Percentiles rank a stretch among this genome's conserved stretches.
phyloP scores from a whole-genome alignment of 2,329 filamentous ascomycete species.

The Epichloe brachyelytri region DNA sequence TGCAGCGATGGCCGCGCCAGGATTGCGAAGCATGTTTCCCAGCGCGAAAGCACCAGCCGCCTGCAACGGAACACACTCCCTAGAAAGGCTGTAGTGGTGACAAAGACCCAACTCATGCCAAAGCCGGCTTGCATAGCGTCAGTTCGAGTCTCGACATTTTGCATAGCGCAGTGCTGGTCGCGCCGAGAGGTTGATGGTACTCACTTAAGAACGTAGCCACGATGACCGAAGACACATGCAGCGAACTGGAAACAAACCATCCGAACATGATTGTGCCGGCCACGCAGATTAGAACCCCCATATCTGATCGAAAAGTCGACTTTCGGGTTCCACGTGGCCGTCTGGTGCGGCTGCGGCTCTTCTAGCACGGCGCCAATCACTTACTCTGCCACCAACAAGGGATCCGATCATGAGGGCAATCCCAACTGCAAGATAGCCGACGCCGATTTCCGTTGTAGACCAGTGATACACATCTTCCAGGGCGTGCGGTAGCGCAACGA shows the following conservation, averaged over 20 bases:
- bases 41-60: conserved; percentile 28
- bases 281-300: conserved; percentile 25
- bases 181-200: neutral
- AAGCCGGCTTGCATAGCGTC: conserved; percentile 14
- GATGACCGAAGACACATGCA: conserved; percentile 18
- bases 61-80: conserved; percentile 25
- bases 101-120: conserved; percentile 28
- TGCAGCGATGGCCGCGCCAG: conserved; percentile 25
- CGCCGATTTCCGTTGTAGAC: conserved; percentile 20
- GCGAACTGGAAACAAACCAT: conserved; percentile 21
- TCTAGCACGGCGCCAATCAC: conserved; percentile 20
- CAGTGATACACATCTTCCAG: conserved; percentile 21
- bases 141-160: neutral
- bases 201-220: conserved; percentile 18
- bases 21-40: conserved; percentile 26
- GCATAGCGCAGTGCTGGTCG: neutral
- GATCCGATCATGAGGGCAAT: conserved; percentile 19
- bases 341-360: conserved; percentile 7
- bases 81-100: conserved; percentile 27
- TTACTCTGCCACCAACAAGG: conserved; percentile 23
- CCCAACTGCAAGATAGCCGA: conserved; percentile 20
- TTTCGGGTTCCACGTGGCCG: conserved; percentile 21
- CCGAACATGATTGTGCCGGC: conserved; percentile 27
- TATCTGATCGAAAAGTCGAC: conserved; percentile 25
- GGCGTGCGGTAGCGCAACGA: conserved; percentile 16